These are phyloP conservation scores for Rhodotorula babjevae DNA, from an alignment of 768 basidiomycete species.

Conservation along the genomic window DNA sequence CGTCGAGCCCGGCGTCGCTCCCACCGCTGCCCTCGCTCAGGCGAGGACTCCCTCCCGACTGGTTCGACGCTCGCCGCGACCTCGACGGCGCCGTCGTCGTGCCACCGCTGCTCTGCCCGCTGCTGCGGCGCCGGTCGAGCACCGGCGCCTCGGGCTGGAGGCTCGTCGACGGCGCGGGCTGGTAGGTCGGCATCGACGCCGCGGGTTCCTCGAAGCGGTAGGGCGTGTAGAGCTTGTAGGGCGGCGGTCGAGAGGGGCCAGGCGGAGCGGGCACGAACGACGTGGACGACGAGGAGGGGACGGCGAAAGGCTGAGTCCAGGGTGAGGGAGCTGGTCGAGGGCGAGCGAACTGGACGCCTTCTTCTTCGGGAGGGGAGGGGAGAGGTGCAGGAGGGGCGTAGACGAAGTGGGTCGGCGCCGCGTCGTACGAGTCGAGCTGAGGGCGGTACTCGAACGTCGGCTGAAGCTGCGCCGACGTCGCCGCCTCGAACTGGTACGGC, in stretches of 20 bases:
- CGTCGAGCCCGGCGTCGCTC: neutral
- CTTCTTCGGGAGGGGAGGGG: neutral
- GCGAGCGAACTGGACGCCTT: neutral
- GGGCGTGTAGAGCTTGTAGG: neutral
- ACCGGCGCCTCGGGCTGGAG: too few species aligned
- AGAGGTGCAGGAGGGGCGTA: neutral
- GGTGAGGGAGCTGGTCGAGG: neutral
- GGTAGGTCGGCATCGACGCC: neutral
- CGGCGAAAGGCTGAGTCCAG: neutral
- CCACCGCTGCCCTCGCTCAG: neutral
- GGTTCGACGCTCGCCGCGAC: neutral
- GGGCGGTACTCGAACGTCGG: neutral
- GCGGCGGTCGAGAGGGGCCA: too few species aligned
- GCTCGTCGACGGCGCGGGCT: too few species aligned
- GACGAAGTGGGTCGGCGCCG: too few species aligned
- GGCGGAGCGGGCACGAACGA: neutral
- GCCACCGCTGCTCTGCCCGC: neutral
- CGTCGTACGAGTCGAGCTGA: neutral
- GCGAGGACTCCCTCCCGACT: neutral
- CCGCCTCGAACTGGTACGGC: neutral
- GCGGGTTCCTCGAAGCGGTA: neutral
- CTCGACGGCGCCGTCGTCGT: neutral
- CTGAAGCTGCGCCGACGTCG: too few species aligned
- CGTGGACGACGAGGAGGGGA: rapidly evolving
- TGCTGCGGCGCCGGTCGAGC: neutral